These are phyloP conservation scores for Coffea canephora DNA, from an alignment of 257 asterid genomes.

Conservation along the genomic window DNA sequence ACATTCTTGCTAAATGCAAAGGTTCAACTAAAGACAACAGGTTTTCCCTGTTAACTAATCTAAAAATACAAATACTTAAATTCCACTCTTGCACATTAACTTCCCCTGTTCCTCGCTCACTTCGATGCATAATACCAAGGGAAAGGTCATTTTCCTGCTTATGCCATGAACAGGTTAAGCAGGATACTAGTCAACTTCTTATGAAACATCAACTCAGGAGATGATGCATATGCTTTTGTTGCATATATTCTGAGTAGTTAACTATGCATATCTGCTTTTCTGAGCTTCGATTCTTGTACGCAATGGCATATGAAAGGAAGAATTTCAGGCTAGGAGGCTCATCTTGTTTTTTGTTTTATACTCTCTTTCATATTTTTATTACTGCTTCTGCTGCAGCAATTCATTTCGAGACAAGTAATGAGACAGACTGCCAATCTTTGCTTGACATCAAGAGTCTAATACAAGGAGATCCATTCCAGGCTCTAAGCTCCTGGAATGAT, in stretches of 20 bases:
- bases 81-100: no score
- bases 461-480: conserved; percentile 17
- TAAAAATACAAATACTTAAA: no score
- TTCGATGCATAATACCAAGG: no score
- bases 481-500: conserved; percentile 17
- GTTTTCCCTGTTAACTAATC: no score
- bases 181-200: no score
- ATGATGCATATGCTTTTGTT: no score
- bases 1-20: no score
- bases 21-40: no score
- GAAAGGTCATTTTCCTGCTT: no score
- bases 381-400: not conserved
- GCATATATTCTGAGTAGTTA: not conserved
- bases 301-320: conserved; percentile 2
- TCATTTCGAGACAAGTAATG: not conserved
- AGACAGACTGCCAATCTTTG: conserved; percentile 18
- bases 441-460: conserved; percentile 20
- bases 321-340: not conserved
- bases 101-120: no score
- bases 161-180: no score
- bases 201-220: no score
- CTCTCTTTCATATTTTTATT: not conserved
- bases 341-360: conserved; percentile 6
- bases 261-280: not conserved
- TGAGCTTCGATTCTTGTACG: not conserved